Conservation (phyloP, 306 rosid genomes). For the Inga leiocalycina region DNA sequence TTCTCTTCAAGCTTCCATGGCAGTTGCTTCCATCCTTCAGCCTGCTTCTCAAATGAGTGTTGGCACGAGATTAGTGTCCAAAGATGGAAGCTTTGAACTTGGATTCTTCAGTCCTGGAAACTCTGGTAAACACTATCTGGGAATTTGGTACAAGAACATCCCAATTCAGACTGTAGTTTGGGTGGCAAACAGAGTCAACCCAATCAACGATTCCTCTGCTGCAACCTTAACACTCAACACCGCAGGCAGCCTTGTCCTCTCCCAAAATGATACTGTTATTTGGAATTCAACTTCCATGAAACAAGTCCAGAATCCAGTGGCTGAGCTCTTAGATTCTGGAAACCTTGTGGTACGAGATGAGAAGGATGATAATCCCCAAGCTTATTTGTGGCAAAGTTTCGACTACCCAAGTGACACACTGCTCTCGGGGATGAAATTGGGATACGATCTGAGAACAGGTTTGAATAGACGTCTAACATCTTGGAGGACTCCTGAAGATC, state of each 20-base stretch:
- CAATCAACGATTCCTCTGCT: slow-evolving; percentile 35
- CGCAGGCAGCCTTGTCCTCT: slow-evolving; percentile 23
- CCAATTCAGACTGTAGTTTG: slow-evolving; percentile 40
- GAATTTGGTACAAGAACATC: slow-evolving; percentile 49
- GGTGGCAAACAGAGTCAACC: slow-evolving; percentile 56
- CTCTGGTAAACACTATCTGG: slow-evolving; percentile 41
- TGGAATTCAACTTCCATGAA: slow-evolving; percentile 16
- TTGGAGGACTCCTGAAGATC: slow-evolving; percentile 43
- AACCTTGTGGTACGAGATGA: slow-evolving; percentile 37
- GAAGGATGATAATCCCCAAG: not conserved
- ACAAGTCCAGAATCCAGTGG: not conserved
- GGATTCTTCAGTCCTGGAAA: slow-evolving; percentile 55
- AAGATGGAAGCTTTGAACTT: slow-evolving; percentile 38
- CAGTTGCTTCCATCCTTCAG: no score
- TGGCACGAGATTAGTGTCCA: slow-evolving; percentile 25
- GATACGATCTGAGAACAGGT: slow-evolving; percentile 41
- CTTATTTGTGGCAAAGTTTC: slow-evolving; percentile 49
- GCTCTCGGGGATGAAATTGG: slow-evolving; percentile 46
- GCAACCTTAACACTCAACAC: slow-evolving; percentile 4
- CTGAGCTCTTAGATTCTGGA: slow-evolving; percentile 33
- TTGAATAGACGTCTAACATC: slow-evolving; percentile 32
- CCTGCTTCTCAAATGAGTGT: no score
- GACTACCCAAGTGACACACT: slow-evolving; percentile 54
- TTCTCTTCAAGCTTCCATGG: no score
- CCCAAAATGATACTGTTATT: not conserved